Evolutionary conservation across 2,329 filamentous ascomycete species (phyloP), one percentile per base, ranked within the genome.

Genomic region (Fusarium sacchari): DNA sequence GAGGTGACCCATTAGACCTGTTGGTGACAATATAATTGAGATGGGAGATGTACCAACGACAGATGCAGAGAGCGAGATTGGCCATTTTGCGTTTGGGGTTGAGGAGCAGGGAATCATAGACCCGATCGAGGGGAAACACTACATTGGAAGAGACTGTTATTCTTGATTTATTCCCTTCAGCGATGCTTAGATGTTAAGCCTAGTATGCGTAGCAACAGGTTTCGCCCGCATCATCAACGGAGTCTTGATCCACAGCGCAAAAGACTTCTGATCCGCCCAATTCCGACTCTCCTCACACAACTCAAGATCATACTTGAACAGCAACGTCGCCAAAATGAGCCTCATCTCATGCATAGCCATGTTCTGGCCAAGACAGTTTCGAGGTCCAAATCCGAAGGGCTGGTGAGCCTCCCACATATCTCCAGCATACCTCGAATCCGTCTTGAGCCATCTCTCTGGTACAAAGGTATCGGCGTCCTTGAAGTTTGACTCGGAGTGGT

Each of bases 271-370:
- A 15, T 70, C 60, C 7, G 36, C 28, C 67, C 67, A 70, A 15
- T 46, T 30, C 3, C 2, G 7, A 22, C 66, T 60, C 28, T 47
- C 43, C 0, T 70, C 34, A 20, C 55, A 60, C 4, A 70, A n/a
- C 5, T 70, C 43, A 20, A 70, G 34, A 6, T 70, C 67, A 18
- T 56, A 70, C 3, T 60, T 56, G 2, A 70, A 56, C 10, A 70
- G 8, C 3, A 70, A 22, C 7, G 39, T 65, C 0, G 60, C 60
- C 10, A 70, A 4, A 1, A 70, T 52, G 2, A 70, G 60, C 12
- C 67, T 70, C 49, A 66, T 66, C n/a, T 70, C 67, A 28, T 70
- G 67, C 67, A 70, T 43, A 1, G 67, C 67, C 66, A 70, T 70
- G 0, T 66, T 70, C 24, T 70, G 67, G 0, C 67, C 67, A n/a